phyloP scores from a whole-genome alignment of 192 early-diverging fungal species.

The Coemansia sp. region DNA sequence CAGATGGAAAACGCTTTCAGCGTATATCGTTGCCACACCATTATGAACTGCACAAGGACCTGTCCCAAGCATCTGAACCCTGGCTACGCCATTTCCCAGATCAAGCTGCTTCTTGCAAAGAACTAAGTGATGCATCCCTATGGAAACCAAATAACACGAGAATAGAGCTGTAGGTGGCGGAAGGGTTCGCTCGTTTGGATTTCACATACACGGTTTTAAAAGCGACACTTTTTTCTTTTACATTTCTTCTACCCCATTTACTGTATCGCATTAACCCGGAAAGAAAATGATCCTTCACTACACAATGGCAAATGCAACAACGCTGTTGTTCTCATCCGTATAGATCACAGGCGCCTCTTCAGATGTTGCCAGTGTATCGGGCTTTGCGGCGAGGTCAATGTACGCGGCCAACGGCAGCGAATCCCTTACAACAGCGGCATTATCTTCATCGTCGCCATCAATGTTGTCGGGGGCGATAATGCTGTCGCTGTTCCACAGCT shows the following conservation, averaged over 20 bases:
- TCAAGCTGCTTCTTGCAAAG: conserved; percentile 90
- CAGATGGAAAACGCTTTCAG: conserved; percentile 93
- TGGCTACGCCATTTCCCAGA: conserved; percentile 94
- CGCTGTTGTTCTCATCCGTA: conserved; percentile 23
- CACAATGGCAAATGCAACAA: conserved; percentile 10
- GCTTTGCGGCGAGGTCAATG: conserved; percentile 24
- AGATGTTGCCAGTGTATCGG: conserved; percentile 27
- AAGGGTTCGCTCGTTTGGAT: too few relatives aligned
- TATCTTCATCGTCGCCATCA: neutral
- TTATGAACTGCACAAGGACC: conserved; percentile 97
- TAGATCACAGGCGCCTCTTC: conserved; percentile 20
- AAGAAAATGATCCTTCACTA: neutral
- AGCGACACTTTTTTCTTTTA: conserved; percentile 7
- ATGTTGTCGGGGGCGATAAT: conserved; percentile 3
- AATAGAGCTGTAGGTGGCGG: too few relatives aligned
- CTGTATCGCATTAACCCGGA: conserved; percentile 10
- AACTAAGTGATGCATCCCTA: conserved; percentile 30
- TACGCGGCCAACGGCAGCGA: neutral
- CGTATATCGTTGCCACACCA: conserved; percentile 99
- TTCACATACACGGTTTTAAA: neutral
- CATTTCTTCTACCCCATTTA: neutral
- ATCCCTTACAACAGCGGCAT: neutral
- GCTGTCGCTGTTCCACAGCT: conserved; percentile 38
- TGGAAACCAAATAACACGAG: neutral
- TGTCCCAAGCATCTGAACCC: conserved; percentile 99